Evolutionary conservation across 1,139 yeast species (phyloP), one percentile per base, ranked within the genome.

Genomic region (Saccharomyces hybrid): DNA sequence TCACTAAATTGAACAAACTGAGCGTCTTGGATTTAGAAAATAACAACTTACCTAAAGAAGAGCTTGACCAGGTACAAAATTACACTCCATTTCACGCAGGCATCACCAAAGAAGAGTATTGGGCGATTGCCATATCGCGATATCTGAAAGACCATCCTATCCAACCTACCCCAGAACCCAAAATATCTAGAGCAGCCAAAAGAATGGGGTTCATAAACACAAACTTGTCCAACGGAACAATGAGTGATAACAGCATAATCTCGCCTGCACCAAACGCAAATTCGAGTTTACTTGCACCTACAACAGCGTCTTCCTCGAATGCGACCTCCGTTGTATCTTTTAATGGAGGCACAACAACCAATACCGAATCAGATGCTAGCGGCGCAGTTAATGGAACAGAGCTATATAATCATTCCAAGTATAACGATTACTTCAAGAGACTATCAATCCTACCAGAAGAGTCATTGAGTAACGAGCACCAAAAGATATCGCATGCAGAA

Each of bases 141-240:
- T 67, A 62, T 52, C 61, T 67, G 47, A 59, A 59, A 29, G 59
- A 63, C 53, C 57, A 61, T 55, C 55, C 58, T 20, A 14, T 46
- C 28, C 25, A 20, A 46, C 20, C 20, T 46, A 56, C 65, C 25
- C 46, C 44, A 47, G 58, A 54, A 38, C 48, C 55, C 26, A 62
- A 56, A 59, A 56, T 57, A 56, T 55, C 83, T 2, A 78, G 83
- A 52, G 85, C 89, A 0, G 80, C 85, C 3, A 83, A 82, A 63
- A 73, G 90, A 57, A 84, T 84, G 88, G 90, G 90, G 0, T 76
- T 85, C 41, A 82, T 85, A 34, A 79, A 80, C 52, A 78, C 79
- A 7, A 31, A 31, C 34, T 31, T 31, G 34, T 31, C 34, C 34
- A 31, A 31, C 3, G 34, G 34, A 31, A 31, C 34, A 31, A 31